These are phyloP conservation scores for Mycena filopes DNA, from an alignment of 768 basidiomycete genomes.

Conservation along the genomic window DNA sequence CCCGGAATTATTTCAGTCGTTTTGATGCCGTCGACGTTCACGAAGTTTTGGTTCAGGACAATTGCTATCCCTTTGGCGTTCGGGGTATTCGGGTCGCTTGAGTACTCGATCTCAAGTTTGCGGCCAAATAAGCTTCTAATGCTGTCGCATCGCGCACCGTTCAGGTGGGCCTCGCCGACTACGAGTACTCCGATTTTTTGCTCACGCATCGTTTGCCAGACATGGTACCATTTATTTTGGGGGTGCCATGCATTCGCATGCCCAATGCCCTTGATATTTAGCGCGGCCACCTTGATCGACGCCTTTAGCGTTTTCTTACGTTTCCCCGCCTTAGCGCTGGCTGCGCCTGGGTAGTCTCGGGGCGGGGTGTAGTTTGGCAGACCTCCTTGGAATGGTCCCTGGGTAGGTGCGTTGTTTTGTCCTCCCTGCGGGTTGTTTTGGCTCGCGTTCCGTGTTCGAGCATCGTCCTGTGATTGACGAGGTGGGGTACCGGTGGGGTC, in stretches of 20 bases:
- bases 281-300: not conserved
- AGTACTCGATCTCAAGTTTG: constrained; percentile 33
- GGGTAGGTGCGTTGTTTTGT: no score
- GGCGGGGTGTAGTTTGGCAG: no score
- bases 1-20: constrained; percentile 6
- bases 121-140: constrained; percentile 15
- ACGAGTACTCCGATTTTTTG: no score
- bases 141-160: constrained; percentile 10
- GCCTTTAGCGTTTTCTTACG: constrained; percentile 6
- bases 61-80: constrained; percentile 45
- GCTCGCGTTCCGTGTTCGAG: no score
- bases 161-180: no score
- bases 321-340: not conserved
- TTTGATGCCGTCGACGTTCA: constrained; percentile 23
- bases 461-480: no score
- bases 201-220: no score
- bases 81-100: constrained; percentile 29
- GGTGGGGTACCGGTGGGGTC: no score
- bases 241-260: not conserved
- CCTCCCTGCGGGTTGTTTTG: no score
- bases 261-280: constrained; percentile 14
- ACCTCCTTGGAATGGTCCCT: not conserved
- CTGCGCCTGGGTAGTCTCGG: no score
- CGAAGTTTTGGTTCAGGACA: constrained; percentile 44
- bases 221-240: no score